Base-by-base conservation (phyloP, 352 stramenopile genomes). In the Pythium phragmitis region DNA sequence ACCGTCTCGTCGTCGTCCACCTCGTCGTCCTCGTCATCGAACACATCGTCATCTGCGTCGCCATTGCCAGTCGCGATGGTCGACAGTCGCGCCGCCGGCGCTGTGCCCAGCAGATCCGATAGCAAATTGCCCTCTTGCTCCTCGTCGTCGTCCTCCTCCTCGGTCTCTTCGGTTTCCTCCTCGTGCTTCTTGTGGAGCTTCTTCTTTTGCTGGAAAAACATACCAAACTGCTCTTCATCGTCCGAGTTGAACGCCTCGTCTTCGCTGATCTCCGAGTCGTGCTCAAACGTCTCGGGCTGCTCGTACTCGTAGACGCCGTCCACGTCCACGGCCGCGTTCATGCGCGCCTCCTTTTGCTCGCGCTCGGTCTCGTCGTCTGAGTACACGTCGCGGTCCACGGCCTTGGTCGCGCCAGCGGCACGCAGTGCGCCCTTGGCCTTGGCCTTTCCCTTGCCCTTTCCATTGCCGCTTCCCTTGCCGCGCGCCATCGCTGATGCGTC, bases 221-320 rank as follows among this genome's bases (percentile, higher is more conserved):
- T 73, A 37, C 91, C 91, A 66, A 93, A 98, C 19, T 79, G 75
- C 19, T 82, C 67, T 65, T 98, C 94, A 71, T 98, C 92, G 7
- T 98, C 92, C 47, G 89, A 97, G 66, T 98, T 92, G 73, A 98
- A 98, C 26, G 94, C 92, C 59, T 93, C 88, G 62, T 98, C 91
- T 68, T 98, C 91, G 64, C 93, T 83, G 69, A 98, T 96, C 72
- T 98, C 91, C 71, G 95, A 96, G 72, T 98, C 95, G 49, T 95
- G 75, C 23, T 88, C 86, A 23, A 94, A 85, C 39, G 79, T 81
- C 43, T 76, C 89, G 14, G 84, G 84, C 55, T 81, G 70, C 61
- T 94, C 83, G 67, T 91, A 91, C 74, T 92, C 86, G 67, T 92
- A 89, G 60, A 93, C 81, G 65, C 81, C 75, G 63, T 92, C 77